A percentile compares a stretch with the other conserved stretches of the same genome.
These are phyloP conservation scores for Cucumis cinereus DNA, from an alignment of 306 rosid species.

Conservation along the genomic window DNA sequence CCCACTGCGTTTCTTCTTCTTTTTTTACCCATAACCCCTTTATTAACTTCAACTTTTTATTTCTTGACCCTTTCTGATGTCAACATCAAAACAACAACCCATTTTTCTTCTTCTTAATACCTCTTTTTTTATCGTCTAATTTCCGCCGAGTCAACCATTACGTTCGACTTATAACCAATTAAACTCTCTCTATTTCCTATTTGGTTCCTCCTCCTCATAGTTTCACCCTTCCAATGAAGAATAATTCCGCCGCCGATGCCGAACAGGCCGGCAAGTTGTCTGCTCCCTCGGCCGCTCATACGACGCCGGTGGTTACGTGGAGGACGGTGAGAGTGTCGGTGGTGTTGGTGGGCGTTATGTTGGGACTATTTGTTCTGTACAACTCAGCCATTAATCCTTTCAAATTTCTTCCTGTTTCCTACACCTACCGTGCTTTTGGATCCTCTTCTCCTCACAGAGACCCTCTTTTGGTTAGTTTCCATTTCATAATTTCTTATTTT, in stretches of 20 bases:
- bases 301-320: background rate
- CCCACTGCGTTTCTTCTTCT: background rate
- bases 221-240: background rate
- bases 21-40: background rate
- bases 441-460: background rate
- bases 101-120: background rate
- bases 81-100: background rate
- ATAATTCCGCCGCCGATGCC: background rate
- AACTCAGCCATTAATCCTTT: conserved; percentile 3
- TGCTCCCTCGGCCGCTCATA: background rate
- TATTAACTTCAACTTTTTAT: background rate
- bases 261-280: background rate
- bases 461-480: background rate
- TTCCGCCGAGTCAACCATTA: background rate
- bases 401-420: background rate
- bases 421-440: background rate
- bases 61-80: background rate
- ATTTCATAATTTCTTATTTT: background rate
- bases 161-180: background rate
- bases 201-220: background rate
- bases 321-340: background rate
- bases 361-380: background rate
- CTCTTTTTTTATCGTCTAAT: background rate
- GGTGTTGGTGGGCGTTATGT: background rate
- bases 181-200: background rate